These are phyloP conservation scores for Eucalyptus viminalis DNA, from an alignment of 345 rosid species.

Conservation along the genomic window DNA sequence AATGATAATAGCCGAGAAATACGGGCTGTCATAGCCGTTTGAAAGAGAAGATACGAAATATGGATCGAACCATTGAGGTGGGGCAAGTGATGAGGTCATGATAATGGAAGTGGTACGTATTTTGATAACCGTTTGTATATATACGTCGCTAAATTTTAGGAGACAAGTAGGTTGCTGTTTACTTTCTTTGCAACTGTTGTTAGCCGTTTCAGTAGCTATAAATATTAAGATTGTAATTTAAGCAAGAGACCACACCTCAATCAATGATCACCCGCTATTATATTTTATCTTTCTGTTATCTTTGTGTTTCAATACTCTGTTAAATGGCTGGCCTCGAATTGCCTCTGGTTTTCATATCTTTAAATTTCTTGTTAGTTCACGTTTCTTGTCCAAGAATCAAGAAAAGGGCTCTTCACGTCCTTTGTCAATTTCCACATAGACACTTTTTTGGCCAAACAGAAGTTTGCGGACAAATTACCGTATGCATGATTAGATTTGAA, in stretches of 20 bases:
- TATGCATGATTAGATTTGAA: not conserved
- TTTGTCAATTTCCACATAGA: not conserved
- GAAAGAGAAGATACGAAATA: not conserved
- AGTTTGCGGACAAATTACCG: not conserved
- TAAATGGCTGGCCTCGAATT: not conserved
- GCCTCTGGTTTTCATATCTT: not conserved
- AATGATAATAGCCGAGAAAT: not conserved
- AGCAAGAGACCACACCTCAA: not conserved
- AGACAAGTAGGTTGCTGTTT: not conserved
- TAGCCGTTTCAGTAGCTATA: not conserved
- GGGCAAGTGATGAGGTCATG: not conserved
- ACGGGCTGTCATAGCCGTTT: not conserved
- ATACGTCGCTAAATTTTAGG: rapidly evolving
- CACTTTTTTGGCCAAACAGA: not conserved
- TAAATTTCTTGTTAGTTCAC: no score
- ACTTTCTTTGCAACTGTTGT: not conserved
- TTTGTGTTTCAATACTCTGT: not conserved
- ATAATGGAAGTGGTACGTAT: not conserved
- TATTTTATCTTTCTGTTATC: not conserved
- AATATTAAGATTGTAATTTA: no score
- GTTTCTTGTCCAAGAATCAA: not conserved
- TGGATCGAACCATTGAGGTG: not conserved
- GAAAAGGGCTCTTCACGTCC: not conserved
- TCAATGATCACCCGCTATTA: not conserved
- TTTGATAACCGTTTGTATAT: not conserved